phyloP scores from a whole-genome alignment of 2,329 filamentous ascomycete genomes.

The Fusarium begoniae region DNA sequence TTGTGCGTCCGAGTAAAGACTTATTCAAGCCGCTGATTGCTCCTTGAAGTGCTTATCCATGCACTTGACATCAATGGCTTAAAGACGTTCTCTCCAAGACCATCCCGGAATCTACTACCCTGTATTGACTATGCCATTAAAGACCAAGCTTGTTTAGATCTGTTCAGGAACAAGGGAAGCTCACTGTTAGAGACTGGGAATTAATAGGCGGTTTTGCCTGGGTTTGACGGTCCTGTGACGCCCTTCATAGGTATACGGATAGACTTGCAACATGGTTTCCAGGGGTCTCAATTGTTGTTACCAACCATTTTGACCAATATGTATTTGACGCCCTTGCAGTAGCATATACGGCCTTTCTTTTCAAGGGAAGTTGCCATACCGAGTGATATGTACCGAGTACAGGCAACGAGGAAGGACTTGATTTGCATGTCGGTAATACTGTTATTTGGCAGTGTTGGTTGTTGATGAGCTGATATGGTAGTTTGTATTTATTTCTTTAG shows the following conservation, averaged over 20 bases:
- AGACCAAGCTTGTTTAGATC: too few relatives aligned
- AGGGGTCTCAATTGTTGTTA: too few relatives aligned
- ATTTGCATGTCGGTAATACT: neutral
- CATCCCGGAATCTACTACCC: too few relatives aligned
- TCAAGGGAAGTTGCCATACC: neutral
- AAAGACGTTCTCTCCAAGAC: too few relatives aligned
- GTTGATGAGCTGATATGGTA: neutral
- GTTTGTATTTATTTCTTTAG: neutral
- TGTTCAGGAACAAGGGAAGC: too few relatives aligned
- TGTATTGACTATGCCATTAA: too few relatives aligned
- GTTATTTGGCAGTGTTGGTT: neutral
- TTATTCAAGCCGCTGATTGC: accelerated
- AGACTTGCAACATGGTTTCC: neutral
- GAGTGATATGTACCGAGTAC: neutral
- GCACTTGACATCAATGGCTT: too few relatives aligned
- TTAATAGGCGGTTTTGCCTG: too few relatives aligned
- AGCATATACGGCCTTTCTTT: neutral
- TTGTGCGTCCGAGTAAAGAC: accelerated
- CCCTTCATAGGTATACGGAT: too few relatives aligned
- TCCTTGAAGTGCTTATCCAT: neutral
- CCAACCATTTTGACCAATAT: too few relatives aligned
- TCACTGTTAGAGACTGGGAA: too few relatives aligned
- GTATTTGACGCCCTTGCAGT: neutral
- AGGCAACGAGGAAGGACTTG: neutral
- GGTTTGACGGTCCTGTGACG: too few relatives aligned